These are phyloP conservation scores for Podospora australis DNA, from an alignment of 495 filamentous ascomycete genomes.

Conservation along the genomic window DNA sequence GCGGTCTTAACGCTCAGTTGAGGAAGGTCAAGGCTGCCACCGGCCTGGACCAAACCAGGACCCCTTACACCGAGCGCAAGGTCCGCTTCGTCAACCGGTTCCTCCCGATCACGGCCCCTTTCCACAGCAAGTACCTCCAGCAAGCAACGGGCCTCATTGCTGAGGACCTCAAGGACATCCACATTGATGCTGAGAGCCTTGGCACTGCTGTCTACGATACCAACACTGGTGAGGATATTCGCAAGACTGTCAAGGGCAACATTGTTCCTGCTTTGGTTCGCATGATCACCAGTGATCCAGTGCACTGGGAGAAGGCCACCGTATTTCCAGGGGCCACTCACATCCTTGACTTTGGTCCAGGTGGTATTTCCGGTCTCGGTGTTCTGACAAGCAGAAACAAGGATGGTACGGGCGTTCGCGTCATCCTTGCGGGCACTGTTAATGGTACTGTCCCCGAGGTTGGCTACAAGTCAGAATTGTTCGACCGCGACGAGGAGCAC, in stretches of 20 bases:
- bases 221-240: constrained; percentile 74
- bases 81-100: constrained; percentile 95
- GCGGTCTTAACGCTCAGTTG: constrained; percentile 87
- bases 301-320: constrained; percentile 93
- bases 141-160: constrained; percentile 72
- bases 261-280: constrained; percentile 78
- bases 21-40: constrained; percentile 96
- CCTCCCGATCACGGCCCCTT: constrained; percentile 93
- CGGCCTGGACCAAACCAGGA: constrained; percentile 88
- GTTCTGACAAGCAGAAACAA: constrained; percentile 98
- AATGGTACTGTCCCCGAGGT: constrained; percentile 84
- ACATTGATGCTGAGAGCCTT: constrained; percentile 60
- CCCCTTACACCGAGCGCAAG: constrained; percentile 92
- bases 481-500: constrained; percentile 87
- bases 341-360: constrained; percentile 92
- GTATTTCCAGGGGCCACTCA: constrained; percentile 84
- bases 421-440: constrained; percentile 86
- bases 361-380: constrained; percentile 91
- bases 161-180: constrained; percentile 78
- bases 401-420: constrained; percentile 92
- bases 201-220: constrained; percentile 84
- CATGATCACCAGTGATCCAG: constrained; percentile 87
- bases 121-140: constrained; percentile 89
- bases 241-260: constrained; percentile 50
- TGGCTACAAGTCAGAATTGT: constrained; percentile 94